A percentile compares a stretch with the other conserved stretches of the same genome.
phyloP scores from a whole-genome alignment of 805 yeast species.

The Candida xiaguanensis region DNA sequence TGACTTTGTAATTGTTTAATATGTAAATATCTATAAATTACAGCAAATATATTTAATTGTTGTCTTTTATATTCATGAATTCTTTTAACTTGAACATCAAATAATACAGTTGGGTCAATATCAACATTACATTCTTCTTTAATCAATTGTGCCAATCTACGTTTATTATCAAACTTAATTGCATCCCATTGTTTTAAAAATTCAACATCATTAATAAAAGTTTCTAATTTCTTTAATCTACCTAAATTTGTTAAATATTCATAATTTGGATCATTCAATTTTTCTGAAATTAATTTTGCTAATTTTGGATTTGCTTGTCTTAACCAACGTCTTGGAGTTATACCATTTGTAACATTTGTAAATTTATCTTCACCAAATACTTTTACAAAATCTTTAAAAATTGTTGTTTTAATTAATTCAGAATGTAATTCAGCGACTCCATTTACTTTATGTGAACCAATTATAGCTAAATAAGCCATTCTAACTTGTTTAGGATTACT shows the following conservation, averaged over 20 bases:
- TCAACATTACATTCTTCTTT: conserved; percentile 60
- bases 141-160: conserved; percentile 60
- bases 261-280: conserved; percentile 61
- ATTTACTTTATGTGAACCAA: conserved; percentile 90
- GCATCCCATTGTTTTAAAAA: conserved; percentile 70
- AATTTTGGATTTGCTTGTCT: conserved; percentile 87
- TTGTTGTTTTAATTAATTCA: conserved; percentile 82
- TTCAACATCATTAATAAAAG: conserved; percentile 61
- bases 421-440: conserved; percentile 97
- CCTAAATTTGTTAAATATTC: conserved; percentile 67
- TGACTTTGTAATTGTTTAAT: conserved; percentile 65
- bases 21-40: conserved; percentile 74
- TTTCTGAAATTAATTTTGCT: conserved; percentile 67
- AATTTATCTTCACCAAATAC: conserved; percentile 80
- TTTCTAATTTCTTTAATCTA: conserved; percentile 61
- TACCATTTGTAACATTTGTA: conserved; percentile 90
- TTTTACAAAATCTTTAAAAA: conserved; percentile 84
- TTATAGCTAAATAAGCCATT: conserved; percentile 88
- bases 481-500: conserved; percentile 75
- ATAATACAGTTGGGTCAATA: conserved; percentile 69
- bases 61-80: conserved; percentile 96
- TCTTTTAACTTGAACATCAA: conserved; percentile 91
- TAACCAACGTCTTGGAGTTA: conserved; percentile 96
- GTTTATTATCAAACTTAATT: conserved; percentile 69
- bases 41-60: conserved; percentile 88